These are phyloP conservation scores for Williopsis jadinii DNA, from an alignment of 1,139 yeast genomes.

Conservation along the genomic window DNA sequence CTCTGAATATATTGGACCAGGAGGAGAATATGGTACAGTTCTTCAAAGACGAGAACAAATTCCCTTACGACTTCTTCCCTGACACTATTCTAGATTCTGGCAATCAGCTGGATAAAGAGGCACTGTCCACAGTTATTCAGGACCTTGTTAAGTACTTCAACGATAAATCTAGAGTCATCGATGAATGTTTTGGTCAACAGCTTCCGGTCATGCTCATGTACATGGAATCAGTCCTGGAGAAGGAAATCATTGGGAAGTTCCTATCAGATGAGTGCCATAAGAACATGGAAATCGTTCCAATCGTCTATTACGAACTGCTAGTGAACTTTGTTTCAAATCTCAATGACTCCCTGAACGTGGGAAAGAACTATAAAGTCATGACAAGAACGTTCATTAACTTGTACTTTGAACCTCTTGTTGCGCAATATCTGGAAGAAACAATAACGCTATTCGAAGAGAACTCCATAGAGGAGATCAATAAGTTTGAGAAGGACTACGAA, in stretches of 20 bases:
- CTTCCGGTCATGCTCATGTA: slow-evolving; percentile 29
- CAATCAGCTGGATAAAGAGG: slow-evolving; percentile 25
- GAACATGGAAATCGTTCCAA: slow-evolving; percentile 31
- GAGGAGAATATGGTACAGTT: slow-evolving; percentile 39
- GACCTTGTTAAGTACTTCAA: slow-evolving; percentile 25
- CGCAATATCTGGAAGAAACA: slow-evolving; percentile 34
- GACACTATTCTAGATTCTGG: slow-evolving; percentile 22
- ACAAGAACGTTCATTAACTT: slow-evolving; percentile 26
- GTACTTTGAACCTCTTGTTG: slow-evolving; percentile 31
- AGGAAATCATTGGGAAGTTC: slow-evolving; percentile 42
- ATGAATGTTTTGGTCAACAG: slow-evolving; percentile 27
- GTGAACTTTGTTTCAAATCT: slow-evolving; percentile 23
- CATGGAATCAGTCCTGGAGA: slow-evolving; percentile 26
- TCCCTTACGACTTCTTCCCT: slow-evolving; percentile 29
- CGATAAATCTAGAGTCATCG: slow-evolving; percentile 26
- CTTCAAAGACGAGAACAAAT: slow-evolving; percentile 39
- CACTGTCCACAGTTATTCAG: slow-evolving; percentile 16
- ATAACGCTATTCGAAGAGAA: slow-evolving; percentile 27
- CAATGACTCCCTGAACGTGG: slow-evolving; percentile 25
- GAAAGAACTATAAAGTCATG: slow-evolving; percentile 23
- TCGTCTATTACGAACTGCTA: slow-evolving; percentile 21
- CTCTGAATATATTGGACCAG: slow-evolving; percentile 32
- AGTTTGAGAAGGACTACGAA: slow-evolving; percentile 14
- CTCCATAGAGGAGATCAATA: slow-evolving; percentile 19
- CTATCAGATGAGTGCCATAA: slow-evolving; percentile 46